A percentile compares a stretch with the other conserved stretches of the same genome.
These are phyloP conservation scores for Ogataea ramenticola DNA, from an alignment of 805 yeast species.

Conservation along the genomic window DNA sequence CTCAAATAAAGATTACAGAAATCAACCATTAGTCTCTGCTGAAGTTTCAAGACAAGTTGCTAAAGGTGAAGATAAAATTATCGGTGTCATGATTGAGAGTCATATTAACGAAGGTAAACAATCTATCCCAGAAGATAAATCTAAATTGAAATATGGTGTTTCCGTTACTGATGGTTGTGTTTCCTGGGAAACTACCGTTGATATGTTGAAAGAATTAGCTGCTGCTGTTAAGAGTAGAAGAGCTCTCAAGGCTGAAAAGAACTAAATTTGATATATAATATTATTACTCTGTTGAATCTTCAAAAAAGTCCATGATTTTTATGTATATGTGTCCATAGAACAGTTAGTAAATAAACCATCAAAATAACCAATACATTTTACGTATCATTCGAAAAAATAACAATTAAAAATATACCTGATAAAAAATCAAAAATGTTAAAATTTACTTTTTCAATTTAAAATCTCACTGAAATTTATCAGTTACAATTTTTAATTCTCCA, in stretches of 20 bases:
- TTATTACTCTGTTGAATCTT: too few relatives aligned
- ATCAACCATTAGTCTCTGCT: conserved; percentile 86
- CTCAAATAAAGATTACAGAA: conserved; percentile 81
- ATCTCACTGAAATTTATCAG: too few relatives aligned
- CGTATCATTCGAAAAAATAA: too few relatives aligned
- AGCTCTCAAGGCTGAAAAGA: conserved; percentile 15
- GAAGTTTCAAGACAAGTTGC: conserved; percentile 72
- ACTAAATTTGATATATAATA: too few relatives aligned
- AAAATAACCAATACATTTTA: too few relatives aligned
- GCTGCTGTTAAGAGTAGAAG: conserved; percentile 79
- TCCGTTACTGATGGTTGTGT: conserved; percentile 98
- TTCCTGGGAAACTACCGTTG: conserved; percentile 78
- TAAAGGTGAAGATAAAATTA: conserved; percentile 65
- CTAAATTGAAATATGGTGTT: conserved; percentile 78
- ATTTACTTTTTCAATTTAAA: too few relatives aligned
- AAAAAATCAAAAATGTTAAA: too few relatives aligned
- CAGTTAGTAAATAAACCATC: too few relatives aligned
- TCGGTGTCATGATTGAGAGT: conserved; percentile 97
- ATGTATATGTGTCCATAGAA: neutral
- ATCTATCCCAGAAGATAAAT: conserved; percentile 78
- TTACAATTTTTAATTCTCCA: too few relatives aligned
- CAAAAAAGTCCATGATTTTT: too few relatives aligned
- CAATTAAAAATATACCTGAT: too few relatives aligned
- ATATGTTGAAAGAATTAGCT: conserved; percentile 63
- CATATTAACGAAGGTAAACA: conserved; percentile 91